Conservation (phyloP, 805 yeast genomes). For the Sugiyamaella marilandica region DNA sequence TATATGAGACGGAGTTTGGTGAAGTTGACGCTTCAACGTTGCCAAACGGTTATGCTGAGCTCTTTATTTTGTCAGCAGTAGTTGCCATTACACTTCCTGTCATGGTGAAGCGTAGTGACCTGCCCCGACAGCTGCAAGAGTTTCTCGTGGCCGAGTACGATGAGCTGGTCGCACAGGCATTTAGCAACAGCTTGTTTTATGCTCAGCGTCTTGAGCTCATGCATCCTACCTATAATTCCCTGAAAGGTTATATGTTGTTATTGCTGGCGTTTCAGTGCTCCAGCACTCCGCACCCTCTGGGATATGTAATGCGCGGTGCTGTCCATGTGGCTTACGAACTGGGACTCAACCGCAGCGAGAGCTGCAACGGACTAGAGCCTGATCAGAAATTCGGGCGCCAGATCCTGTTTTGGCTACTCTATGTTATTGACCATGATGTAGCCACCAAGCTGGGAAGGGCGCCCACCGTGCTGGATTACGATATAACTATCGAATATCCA, state of each 20-base stretch:
- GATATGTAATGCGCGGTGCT: conserved; percentile 32
- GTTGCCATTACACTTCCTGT: conserved; percentile 9
- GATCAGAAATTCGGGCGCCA: conserved; percentile 39
- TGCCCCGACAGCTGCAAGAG: background rate
- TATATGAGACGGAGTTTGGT: conserved; percentile 9
- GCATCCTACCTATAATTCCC: conserved; percentile 5
- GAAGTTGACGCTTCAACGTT: background rate
- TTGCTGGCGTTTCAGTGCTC: conserved; percentile 14
- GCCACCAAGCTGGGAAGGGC: conserved; percentile 47
- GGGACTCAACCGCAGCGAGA: conserved; percentile 52
- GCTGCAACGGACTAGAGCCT: conserved; percentile 35
- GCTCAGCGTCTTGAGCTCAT: conserved; percentile 8
- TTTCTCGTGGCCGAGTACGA: background rate
- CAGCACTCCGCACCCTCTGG: conserved; percentile 9
- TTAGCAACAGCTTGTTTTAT: conserved; percentile 11
- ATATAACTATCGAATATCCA: conserved; percentile 17
- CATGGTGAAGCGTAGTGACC: background rate
- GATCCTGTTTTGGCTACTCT: conserved; percentile 48
- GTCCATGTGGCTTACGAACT: conserved; percentile 52
- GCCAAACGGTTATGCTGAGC: conserved; percentile 21
- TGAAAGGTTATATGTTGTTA: conserved; percentile 11
- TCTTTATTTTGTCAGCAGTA: conserved; percentile 9
- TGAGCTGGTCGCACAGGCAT: background rate
- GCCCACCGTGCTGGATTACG: conserved; percentile 35
- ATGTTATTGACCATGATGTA: conserved; percentile 42